Evolutionary conservation across 2,329 filamentous ascomycete genomes (phyloP).

Genomic region (Bisporella sp.): DNA sequence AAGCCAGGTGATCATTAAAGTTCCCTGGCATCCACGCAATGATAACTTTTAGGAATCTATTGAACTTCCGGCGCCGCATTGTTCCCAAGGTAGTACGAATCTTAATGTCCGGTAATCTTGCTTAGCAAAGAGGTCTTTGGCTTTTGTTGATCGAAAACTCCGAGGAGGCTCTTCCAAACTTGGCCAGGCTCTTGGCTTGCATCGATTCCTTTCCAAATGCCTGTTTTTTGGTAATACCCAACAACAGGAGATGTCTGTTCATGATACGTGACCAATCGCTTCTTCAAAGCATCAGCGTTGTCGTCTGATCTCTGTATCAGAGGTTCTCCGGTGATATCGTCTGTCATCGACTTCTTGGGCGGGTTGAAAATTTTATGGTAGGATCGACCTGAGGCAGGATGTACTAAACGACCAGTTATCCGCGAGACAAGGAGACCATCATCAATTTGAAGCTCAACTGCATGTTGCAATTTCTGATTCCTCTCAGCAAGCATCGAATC

Average conservation of each 20-base stretch:
- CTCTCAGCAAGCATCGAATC: slow-evolving; percentile 81
- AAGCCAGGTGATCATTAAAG: slow-evolving; percentile 16
- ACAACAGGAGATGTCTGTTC: slow-evolving; percentile 89
- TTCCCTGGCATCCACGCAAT: slow-evolving; percentile 12
- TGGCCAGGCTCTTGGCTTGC: slow-evolving; percentile 92
- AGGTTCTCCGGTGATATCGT: slow-evolving; percentile 94
- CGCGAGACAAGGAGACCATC: slow-evolving; percentile 87
- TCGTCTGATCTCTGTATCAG: slow-evolving; percentile 95
- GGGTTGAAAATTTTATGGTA: slow-evolving; percentile 99
- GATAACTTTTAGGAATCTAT: slow-evolving; percentile 23
- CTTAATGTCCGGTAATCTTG: slow-evolving; percentile 27
- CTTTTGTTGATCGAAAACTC: slow-evolving; percentile 65
- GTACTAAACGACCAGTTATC: slow-evolving; percentile 92
- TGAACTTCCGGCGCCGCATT: slow-evolving; percentile 17
- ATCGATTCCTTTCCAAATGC: slow-evolving; percentile 94
- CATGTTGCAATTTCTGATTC: slow-evolving; percentile 84
- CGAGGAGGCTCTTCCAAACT: slow-evolving; percentile 90
- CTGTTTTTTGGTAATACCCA: slow-evolving; percentile 92
- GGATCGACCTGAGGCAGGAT: slow-evolving; percentile 90
- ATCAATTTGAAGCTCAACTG: slow-evolving; percentile 94
- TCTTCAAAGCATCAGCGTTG: slow-evolving; percentile 92
- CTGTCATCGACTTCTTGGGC: slow-evolving; percentile 87
- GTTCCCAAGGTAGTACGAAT: slow-evolving; percentile 1
- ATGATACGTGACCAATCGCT: slow-evolving; percentile 91
- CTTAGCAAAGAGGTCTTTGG: slow-evolving; percentile 22